A percentile compares a stretch with the other conserved stretches of the same genome.
These are phyloP conservation scores for Salix udensis DNA, from an alignment of 345 rosid genomes.

Conservation along the genomic window DNA sequence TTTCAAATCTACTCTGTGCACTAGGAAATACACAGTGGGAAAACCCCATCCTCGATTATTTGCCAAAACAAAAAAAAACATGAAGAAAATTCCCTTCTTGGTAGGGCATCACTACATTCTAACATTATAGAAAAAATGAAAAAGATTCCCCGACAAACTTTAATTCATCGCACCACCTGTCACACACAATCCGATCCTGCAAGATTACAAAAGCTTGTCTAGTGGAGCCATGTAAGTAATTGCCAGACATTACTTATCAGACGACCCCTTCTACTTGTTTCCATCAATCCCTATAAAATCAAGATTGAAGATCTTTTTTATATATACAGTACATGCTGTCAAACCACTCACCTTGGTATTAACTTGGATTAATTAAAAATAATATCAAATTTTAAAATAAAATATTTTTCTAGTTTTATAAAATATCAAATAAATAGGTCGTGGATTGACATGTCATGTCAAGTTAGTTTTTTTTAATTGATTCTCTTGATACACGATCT, in stretches of 20 bases:
- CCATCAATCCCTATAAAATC: background rate
- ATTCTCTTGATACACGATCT: no score
- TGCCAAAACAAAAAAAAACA: background rate
- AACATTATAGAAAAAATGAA: background rate
- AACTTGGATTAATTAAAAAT: no score
- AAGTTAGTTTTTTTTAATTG: no score
- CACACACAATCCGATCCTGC: conserved; percentile 12
- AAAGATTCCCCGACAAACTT: conserved; percentile 22
- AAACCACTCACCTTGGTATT: no score
- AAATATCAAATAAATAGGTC: no score
- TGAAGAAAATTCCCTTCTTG: background rate
- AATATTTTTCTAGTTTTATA: no score
- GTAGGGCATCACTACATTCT: no score
- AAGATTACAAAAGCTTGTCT: conserved; percentile 13
- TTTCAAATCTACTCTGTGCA: no score
- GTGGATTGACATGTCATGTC: no score
- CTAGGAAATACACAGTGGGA: background rate
- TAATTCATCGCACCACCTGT: conserved; percentile 18
- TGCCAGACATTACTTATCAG: conserved; percentile 4
- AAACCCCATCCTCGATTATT: background rate
- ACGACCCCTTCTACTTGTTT: background rate
- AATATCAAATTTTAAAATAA: no score
- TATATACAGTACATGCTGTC: no score
- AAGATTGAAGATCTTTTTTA: no score
- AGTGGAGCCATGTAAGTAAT: conserved; percentile 15